Conservation (phyloP, 106 monocot species). For the Posidonia australis region DNA sequence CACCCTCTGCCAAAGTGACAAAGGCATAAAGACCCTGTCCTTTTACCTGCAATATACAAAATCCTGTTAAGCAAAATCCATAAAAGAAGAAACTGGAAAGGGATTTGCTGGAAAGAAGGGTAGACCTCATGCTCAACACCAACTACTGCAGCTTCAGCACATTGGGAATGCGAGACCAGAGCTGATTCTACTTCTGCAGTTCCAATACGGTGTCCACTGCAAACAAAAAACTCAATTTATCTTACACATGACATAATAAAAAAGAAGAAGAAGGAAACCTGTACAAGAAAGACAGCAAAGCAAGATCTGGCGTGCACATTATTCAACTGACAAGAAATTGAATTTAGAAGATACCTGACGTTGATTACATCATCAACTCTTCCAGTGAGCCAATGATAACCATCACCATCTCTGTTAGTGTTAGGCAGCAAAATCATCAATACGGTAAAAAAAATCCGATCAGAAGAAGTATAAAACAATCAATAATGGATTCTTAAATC, state of each 20-base stretch:
- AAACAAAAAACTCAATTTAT: conserved; percentile 4
- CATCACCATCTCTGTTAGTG: conserved; percentile 83
- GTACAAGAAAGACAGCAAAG: no score
- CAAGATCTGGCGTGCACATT: no score
- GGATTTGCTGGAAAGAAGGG: background rate
- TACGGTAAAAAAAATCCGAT: background rate
- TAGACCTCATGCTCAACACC: conserved; percentile 91
- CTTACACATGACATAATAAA: no score
- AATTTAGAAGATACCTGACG: conserved; percentile 55
- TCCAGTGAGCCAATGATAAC: conserved; percentile 96
- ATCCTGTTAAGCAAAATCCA: background rate
- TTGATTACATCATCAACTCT: conserved; percentile 99
- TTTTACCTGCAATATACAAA: conserved; percentile 53
- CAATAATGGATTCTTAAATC: background rate
- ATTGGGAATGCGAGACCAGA: conserved; percentile 84
- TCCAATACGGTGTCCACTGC: conserved; percentile 97
- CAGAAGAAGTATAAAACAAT: background rate
- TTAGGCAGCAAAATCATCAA: background rate
- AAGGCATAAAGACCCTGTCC: conserved; percentile 99
- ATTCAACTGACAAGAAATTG: no score
- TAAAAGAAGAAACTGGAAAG: background rate
- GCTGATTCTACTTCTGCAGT: conserved; percentile 99
- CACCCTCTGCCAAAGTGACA: conserved; percentile 82
- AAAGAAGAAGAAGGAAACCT: no score
- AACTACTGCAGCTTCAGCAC: conserved; percentile 97